Evolutionary conservation across 192 early-diverging fungal species (phyloP), one percentile per base, ranked within the genome.

Genomic region (Backusella morwellensis): DNA sequence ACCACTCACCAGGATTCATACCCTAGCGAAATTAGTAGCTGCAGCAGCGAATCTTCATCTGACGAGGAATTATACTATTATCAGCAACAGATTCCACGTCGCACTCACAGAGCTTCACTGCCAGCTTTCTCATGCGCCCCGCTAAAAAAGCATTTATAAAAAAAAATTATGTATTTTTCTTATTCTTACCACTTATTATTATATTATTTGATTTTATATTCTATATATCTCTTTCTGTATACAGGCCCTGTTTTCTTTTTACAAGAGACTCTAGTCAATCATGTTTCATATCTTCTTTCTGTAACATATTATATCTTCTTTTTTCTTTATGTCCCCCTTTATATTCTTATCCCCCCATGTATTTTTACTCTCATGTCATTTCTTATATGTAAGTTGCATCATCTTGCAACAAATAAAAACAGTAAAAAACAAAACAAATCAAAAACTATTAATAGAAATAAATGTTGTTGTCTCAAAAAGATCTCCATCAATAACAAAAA

Each of bases 31-130:
- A 68, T 35, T n/a, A 68, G 35, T 36, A 69, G 38, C n/a, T 23
- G 68, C 35, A 70, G 68, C 38, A 70, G n/a, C 26, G 68, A 70
- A n/a, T 70, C 68, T 40, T 70, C 68, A 41, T 70, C 38, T 36
- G 35, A 23, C 35, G 17, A 35, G 21, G 36, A 69, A 69, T 21
- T 40, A 21, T 12, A 70, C 8, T 21, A 70, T 41, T 19, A 70
- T 29, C 56, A 63, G 23, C 23, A 59, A 11, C 54, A 59, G 21
- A 21, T 11, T 8, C 56, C 21, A 4, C 56, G 23, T 29, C 56
- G 56, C 11, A 23, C 56, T 35, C 67, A 70, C 23, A 35, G 68
- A 21, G 35, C 40, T 3, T n/a, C 68, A 23, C n/a, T 70, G 29
- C 68, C 68, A 8, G 35, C 68, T 3, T 40, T 70, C 21, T 40